Percentiles rank a stretch among this genome's conserved stretches.
These are phyloP conservation scores for Coemansia sp. DNA, from an alignment of 192 early-diverging fungal species.

Conservation along the genomic window DNA sequence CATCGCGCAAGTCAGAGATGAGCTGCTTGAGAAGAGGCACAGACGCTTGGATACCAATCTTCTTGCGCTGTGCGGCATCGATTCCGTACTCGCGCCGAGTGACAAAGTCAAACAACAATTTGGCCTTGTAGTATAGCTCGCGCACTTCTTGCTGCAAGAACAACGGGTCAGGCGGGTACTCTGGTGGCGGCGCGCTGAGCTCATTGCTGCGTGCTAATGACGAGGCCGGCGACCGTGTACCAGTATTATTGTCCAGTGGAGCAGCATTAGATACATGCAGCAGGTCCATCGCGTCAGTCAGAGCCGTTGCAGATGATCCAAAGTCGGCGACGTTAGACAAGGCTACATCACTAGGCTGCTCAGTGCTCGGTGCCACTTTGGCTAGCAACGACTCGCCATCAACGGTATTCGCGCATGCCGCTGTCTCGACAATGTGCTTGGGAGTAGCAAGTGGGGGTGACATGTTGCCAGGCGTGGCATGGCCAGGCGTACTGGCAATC, in stretches of 20 bases:
- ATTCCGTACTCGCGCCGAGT: slow-evolving; percentile 94
- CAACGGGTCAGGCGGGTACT: slow-evolving; percentile 50
- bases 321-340: background rate
- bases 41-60: slow-evolving; percentile 81
- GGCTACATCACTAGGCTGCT: background rate
- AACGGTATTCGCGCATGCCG: background rate
- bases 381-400: background rate
- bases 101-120: slow-evolving; percentile 90
- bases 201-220: slow-evolving; percentile 4
- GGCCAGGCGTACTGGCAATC: background rate
- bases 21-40: slow-evolving; percentile 78
- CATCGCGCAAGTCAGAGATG: slow-evolving; percentile 63
- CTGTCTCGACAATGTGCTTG: background rate
- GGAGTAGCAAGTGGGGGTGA: background rate
- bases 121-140: slow-evolving; percentile 78
- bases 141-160: slow-evolving; percentile 57
- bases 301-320: background rate
- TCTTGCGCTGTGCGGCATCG: slow-evolving; percentile 72
- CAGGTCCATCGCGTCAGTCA: background rate
- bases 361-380: background rate
- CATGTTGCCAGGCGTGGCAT: background rate
- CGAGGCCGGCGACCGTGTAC: slow-evolving; percentile 3
- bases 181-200: slow-evolving; percentile 12
- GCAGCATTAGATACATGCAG: background rate
- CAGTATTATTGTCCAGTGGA: background rate